A percentile compares a stretch with the other conserved stretches of the same genome.
Evolutionary conservation across 2,329 filamentous ascomycete species (phyloP).

Genomic region (Stagonosporopsis vannaccii): DNA sequence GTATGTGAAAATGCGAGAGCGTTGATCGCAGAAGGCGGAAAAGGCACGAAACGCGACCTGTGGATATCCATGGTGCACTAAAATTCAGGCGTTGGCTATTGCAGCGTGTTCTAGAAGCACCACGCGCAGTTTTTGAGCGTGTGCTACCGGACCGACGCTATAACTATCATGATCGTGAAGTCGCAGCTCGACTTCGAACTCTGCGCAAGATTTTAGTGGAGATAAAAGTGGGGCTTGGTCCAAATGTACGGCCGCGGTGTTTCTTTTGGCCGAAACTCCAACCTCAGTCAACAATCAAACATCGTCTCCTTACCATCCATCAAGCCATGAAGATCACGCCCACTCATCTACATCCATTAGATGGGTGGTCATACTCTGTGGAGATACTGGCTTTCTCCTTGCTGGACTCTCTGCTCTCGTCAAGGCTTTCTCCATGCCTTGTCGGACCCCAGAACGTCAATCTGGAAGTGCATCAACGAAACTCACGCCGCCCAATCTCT

Average conservation of each 20-base stretch:
- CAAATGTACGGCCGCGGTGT: background rate
- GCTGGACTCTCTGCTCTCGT: background rate
- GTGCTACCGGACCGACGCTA: conserved; percentile 26
- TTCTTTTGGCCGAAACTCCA: background rate
- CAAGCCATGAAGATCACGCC: background rate
- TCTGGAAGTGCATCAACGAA: conserved; percentile 2
- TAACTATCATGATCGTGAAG: conserved; percentile 25
- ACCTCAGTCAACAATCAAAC: background rate
- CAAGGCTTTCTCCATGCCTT: background rate
- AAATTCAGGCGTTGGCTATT: background rate
- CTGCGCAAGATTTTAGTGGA: conserved; percentile 23
- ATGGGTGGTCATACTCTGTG: background rate
- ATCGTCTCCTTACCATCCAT: background rate
- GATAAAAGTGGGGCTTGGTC: background rate
- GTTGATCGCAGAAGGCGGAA: conserved; percentile 90
- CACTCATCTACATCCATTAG: conserved; percentile 18
- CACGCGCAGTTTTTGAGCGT: conserved; percentile 22
- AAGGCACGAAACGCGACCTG: conserved; percentile 94
- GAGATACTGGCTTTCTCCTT: background rate
- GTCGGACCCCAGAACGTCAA: background rate
- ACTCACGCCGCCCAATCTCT: background rate
- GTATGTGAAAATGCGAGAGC: conserved; percentile 89
- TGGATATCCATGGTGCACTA: conserved; percentile 82
- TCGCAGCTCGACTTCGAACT: conserved; percentile 20
- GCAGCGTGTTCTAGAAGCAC: conserved; percentile 7